Percentiles rank a stretch among this genome's conserved stretches.
Evolutionary conservation across 2,329 filamentous ascomycete species (phyloP).

Genomic region (Zymoseptoria brevis): DNA sequence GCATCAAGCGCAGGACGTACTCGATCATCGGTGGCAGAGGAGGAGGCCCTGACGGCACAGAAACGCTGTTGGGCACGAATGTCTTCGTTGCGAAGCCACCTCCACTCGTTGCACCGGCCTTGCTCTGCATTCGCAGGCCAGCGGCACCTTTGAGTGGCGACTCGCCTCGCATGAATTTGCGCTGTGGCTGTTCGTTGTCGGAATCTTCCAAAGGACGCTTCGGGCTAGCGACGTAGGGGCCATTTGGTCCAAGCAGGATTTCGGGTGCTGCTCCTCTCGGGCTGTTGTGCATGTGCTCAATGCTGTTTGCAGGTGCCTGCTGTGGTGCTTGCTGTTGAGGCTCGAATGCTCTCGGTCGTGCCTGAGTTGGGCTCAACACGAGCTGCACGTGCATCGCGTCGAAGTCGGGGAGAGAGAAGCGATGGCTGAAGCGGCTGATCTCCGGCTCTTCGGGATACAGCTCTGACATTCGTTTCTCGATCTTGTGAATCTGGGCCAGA

Average conservation of each 20-base stretch:
- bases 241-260: constrained; percentile 27
- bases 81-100: constrained; percentile 28
- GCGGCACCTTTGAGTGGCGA: constrained; percentile 90
- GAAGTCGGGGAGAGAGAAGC: constrained; percentile 63
- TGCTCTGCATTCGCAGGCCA: constrained; percentile 71
- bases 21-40: constrained; percentile 64
- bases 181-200: constrained; percentile 63
- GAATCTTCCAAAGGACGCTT: constrained; percentile 50
- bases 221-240: constrained; percentile 34
- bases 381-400: constrained; percentile 74
- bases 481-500: constrained; percentile 76
- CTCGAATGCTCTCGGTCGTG: constrained; percentile 40
- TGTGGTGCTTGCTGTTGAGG: constrained; percentile 13
- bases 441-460: constrained; percentile 84
- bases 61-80: constrained; percentile 19
- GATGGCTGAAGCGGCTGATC: constrained; percentile 64
- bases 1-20: constrained; percentile 48
- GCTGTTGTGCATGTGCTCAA: constrained; percentile 5
- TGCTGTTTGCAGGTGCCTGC: constrained; percentile 9
- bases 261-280: constrained; percentile 12
- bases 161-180: constrained; percentile 80
- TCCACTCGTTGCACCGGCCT: constrained; percentile 35
- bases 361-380: constrained; percentile 77
- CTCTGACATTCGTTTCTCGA: constrained; percentile 88
- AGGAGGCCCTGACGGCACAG: constrained; percentile 39